A percentile compares a stretch with the other conserved stretches of the same genome.
These are phyloP conservation scores for Penicillium sp. DNA, from an alignment of 2,329 filamentous ascomycete species.

Conservation along the genomic window DNA sequence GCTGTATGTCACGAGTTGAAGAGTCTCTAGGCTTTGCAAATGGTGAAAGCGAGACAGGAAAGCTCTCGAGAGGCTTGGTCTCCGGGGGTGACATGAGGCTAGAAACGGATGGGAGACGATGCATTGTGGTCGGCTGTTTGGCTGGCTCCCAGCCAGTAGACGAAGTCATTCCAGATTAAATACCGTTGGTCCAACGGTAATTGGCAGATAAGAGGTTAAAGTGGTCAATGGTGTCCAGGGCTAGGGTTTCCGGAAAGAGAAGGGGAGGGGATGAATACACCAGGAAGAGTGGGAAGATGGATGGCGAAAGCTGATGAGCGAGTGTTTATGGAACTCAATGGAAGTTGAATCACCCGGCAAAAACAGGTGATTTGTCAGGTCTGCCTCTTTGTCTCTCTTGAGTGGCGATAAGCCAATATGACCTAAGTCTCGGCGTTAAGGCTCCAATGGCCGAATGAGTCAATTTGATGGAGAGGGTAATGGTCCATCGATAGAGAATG, in stretches of 20 bases:
- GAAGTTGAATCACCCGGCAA: constrained; percentile 19
- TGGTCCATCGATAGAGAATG: constrained; percentile 1
- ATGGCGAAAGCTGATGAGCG: constrained; percentile 6
- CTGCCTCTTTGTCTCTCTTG: constrained; percentile 10
- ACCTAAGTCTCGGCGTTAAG: constrained; percentile 18
- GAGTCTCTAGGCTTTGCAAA: constrained; percentile 31
- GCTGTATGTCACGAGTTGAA: constrained; percentile 34
- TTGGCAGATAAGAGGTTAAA: neutral
- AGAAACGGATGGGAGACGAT: constrained; percentile 44
- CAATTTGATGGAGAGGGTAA: constrained; percentile 5
- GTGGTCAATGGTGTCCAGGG: neutral
- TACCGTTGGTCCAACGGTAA: neutral
- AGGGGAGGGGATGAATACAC: constrained; percentile 2
- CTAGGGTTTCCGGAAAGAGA: neutral
- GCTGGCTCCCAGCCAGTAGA: constrained; percentile 24
- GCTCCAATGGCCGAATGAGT: constrained; percentile 22
- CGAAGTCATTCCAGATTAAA: constrained; percentile 29
- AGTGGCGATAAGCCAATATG: constrained; percentile 21
- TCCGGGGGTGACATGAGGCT: constrained; percentile 50
- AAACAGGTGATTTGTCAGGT: constrained; percentile 24
- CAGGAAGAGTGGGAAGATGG: neutral
- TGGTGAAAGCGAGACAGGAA: constrained; percentile 34
- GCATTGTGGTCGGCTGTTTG: constrained; percentile 36
- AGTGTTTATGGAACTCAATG: constrained; percentile 24
- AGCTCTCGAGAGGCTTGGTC: constrained; percentile 53